Base-by-base conservation (phyloP, 441 rosid genomes). In the Viola pubescens region DNA sequence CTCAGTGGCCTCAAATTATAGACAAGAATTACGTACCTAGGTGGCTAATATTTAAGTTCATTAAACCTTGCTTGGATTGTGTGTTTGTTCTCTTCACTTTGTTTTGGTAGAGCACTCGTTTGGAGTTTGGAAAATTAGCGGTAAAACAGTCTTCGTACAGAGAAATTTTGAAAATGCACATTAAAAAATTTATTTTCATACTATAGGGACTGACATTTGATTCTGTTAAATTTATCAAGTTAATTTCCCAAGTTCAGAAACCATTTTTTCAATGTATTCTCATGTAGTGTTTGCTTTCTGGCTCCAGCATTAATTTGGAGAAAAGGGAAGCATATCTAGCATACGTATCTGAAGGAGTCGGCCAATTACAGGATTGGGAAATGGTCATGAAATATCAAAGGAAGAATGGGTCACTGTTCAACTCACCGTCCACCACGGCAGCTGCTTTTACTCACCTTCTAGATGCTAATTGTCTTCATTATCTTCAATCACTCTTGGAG, bases 361-460 rank as follows among this genome's bases (percentile, higher is more conserved):
- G 82, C 12, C 70, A 70, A 14, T 47, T 59, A 6, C 80, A 77
- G 57, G 81, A 85, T 59, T 85, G 92, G 96, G 83, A 75, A 72
- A 70, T 65, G 79, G 67, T 79, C 50, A 75, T 75, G 73, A 83
- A 81, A 64, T 80, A 81, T 71, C 91, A 88, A 63, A 74, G 85
- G 58, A 79, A 70, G 68, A 79, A 88, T 19, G 96, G 98, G 0
- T 88, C 94, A 4, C 54, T 91, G 65, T 86, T 83, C 62, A 78
- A 87, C 72, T 88, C 98, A 65, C 98, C 98, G 54, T 82, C 98
- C 16, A 58, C 95, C 69, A 86, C 98, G 50, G 98, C 96, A 38
- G 87, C 87, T 55, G 86, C 90, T 43, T 71, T 81, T 68, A 64
- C 63, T 51, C 83, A 76, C 61, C 70, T 77, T 61, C 75, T 71